These are phyloP conservation scores for Hirschioporus abietinus DNA, from an alignment of 768 basidiomycete genomes.

Conservation along the genomic window DNA sequence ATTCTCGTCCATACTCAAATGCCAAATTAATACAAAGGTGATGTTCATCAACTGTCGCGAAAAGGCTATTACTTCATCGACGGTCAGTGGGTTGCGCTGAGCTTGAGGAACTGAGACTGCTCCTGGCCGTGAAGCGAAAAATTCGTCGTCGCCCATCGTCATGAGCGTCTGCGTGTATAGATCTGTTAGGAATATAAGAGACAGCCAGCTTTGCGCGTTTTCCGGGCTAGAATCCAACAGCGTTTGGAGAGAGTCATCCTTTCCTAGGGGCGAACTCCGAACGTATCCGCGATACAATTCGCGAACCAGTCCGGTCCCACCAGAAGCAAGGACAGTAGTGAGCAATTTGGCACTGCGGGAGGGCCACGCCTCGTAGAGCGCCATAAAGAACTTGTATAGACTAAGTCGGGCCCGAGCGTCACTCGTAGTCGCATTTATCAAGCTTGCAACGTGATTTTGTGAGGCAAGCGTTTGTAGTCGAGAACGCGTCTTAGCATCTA, in stretches of 20 bases:
- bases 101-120: constrained; percentile 21
- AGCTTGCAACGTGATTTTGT: constrained; percentile 44
- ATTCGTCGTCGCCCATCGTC: constrained; percentile 96
- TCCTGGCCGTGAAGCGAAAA: constrained; percentile 51
- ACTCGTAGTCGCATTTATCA: constrained; percentile 43
- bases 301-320: constrained; percentile 59
- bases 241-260: constrained; percentile 32
- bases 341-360: constrained; percentile 52
- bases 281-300: constrained; percentile 72
- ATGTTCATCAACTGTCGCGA: constrained; percentile 79
- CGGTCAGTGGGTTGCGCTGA: constrained; percentile 66
- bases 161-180: constrained; percentile 80
- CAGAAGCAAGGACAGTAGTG: constrained; percentile 42
- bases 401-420: constrained; percentile 35
- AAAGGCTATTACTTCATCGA: constrained; percentile 77
- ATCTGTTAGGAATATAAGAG: constrained; percentile 73
- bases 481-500: constrained; percentile 57
- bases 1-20: constrained; percentile 41
- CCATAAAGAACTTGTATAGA: constrained; percentile 54
- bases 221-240: constrained; percentile 32
- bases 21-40: constrained; percentile 75
- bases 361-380: constrained; percentile 58
- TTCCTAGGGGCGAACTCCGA: constrained; percentile 55
- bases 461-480: constrained; percentile 57
- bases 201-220: constrained; percentile 49